These are phyloP conservation scores for Vaucheria bursata DNA, from an alignment of 352 stramenopile genomes.

Conservation along the genomic window DNA sequence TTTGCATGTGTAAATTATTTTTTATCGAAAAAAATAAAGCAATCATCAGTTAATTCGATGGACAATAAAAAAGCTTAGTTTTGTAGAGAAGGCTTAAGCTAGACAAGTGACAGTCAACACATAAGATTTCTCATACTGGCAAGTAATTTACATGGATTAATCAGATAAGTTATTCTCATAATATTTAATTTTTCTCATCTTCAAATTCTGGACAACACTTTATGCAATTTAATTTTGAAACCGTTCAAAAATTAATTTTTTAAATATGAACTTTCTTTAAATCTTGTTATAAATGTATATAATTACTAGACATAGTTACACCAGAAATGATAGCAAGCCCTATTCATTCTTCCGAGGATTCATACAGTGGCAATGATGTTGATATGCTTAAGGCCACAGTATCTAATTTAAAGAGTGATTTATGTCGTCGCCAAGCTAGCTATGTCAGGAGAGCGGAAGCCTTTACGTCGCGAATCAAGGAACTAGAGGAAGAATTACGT, in stretches of 20 bases:
- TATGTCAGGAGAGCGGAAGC: slow-evolving; percentile 72
- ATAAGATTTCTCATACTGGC: no score
- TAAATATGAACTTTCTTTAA: not conserved
- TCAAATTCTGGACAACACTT: not conserved
- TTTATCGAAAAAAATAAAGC: no score
- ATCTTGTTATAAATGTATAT: not conserved
- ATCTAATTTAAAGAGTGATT: slow-evolving; percentile 42
- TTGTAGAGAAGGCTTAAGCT: no score
- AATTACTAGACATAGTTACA: not conserved
- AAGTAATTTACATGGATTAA: no score
- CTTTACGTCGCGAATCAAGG: slow-evolving; percentile 70
- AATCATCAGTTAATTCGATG: no score
- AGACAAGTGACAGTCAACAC: no score
- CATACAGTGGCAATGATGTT: not conserved
- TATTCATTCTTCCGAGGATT: not conserved
- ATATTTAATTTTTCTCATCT: no score
- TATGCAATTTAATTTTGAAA: not conserved
- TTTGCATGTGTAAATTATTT: no score
- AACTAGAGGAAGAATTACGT: slow-evolving; percentile 57
- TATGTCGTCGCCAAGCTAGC: slow-evolving; percentile 57
- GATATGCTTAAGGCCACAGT: slow-evolving; percentile 42
- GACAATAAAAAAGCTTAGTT: no score
- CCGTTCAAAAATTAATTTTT: no score
- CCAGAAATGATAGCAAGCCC: not conserved
- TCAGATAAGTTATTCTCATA: no score